These are phyloP conservation scores for Sporothrix pallida DNA, from an alignment of 2,329 filamentous ascomycete genomes.

Conservation along the genomic window DNA sequence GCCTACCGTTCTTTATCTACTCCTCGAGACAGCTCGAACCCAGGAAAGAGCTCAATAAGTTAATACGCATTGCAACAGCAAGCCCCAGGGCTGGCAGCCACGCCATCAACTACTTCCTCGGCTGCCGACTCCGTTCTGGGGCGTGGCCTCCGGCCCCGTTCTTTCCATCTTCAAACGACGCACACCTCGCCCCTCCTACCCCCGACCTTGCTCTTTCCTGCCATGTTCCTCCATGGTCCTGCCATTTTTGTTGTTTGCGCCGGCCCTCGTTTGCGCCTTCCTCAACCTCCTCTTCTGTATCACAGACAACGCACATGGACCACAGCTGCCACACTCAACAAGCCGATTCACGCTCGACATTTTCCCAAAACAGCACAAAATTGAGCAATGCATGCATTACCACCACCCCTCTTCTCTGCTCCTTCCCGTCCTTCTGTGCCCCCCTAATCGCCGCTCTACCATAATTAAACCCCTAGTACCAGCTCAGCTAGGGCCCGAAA, in stretches of 20 bases:
- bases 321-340: neutral
- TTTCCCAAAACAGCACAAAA: neutral
- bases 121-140: conserved; percentile 27
- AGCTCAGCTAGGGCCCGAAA: conserved; percentile 9
- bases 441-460: neutral
- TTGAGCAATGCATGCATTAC: neutral
- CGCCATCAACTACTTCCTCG: conserved; percentile 26
- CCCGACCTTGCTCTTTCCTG: neutral
- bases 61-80: neutral
- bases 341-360: neutral
- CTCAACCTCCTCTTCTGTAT: neutral
- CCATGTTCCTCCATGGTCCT: neutral
- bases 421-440: neutral
- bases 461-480: neutral
- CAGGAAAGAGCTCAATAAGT: conserved; percentile 16
- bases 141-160: conserved; percentile 19
- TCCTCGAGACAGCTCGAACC: conserved; percentile 1
- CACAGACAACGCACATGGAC: neutral
- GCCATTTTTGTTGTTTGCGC: neutral
- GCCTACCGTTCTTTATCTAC: conserved; percentile 20
- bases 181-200: conserved; percentile 3
- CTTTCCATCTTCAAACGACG: conserved; percentile 4
- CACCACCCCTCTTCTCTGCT: neutral
- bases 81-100: neutral
- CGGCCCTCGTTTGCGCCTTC: neutral